Percentiles rank a stretch among this genome's conserved stretches.
Conservation (phyloP, 2,329 filamentous ascomycete species). For the Microcyclospora tardicrescens region DNA sequence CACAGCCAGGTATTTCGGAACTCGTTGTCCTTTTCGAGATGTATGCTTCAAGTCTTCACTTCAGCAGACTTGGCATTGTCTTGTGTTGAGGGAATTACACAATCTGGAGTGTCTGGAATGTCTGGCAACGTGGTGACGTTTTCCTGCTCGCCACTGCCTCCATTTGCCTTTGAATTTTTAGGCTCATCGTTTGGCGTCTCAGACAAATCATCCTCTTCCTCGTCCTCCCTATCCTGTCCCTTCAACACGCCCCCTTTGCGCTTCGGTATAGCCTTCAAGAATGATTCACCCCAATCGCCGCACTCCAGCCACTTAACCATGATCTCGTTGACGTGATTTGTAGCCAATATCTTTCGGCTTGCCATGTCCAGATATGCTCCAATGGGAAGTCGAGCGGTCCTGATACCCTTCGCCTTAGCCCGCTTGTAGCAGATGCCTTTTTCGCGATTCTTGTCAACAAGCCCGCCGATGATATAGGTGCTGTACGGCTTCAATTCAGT, state of each 20-base stretch:
- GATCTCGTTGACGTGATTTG: constrained; percentile 94
- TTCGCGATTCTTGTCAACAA: constrained; percentile 93
- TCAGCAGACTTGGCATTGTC: too few species aligned
- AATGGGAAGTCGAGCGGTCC: constrained; percentile 84
- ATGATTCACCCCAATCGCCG: constrained; percentile 84
- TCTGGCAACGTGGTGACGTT: too few species aligned
- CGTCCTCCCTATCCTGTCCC: constrained; percentile 5
- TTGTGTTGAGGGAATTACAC: too few species aligned
- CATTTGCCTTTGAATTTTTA: too few species aligned
- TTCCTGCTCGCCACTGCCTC: too few species aligned
- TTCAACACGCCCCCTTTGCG: constrained; percentile 68
- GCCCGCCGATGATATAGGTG: constrained; percentile 82
- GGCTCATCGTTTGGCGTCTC: too few species aligned
- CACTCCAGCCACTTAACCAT: constrained; percentile 87
- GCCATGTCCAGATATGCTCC: constrained; percentile 91
- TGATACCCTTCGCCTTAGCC: constrained; percentile 61
- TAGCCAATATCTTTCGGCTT: constrained; percentile 72
- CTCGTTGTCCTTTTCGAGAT: too few species aligned
- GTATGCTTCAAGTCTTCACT: too few species aligned
- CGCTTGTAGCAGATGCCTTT: constrained; percentile 86
- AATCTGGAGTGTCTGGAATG: too few species aligned
- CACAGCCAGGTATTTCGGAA: too few species aligned
- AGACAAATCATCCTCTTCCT: constrained; percentile 5
- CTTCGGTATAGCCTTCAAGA: constrained; percentile 76
- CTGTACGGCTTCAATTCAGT: constrained; percentile 73